Evolutionary conservation across 225 moss, liverwort and hornwort species (phyloP).

Genomic region (Antitrichia curtipendula): DNA sequence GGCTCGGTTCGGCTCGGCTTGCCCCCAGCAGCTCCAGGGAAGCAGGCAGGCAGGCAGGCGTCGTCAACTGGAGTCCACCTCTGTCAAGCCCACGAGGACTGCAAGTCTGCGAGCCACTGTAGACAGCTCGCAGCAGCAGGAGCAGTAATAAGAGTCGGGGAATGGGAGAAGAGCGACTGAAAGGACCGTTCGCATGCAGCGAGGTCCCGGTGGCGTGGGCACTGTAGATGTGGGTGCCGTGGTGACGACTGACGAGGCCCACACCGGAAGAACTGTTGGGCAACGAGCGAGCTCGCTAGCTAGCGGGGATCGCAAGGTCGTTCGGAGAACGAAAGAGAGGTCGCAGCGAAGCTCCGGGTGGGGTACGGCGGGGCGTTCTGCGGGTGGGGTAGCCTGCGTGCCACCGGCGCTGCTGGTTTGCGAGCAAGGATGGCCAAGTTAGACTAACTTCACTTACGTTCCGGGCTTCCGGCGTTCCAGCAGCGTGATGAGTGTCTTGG

Average conservation of each 20-base stretch:
- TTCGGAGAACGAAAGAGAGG: background rate
- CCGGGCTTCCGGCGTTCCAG: background rate
- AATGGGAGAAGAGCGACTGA: background rate
- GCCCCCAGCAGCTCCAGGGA: background rate
- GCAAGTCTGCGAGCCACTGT: conserved; percentile 4
- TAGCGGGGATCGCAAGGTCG: background rate
- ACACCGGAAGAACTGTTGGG: background rate
- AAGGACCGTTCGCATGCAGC: background rate
- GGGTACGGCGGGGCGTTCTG: background rate
- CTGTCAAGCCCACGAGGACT: conserved; percentile 18
- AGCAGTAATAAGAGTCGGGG: background rate
- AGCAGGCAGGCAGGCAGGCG: background rate
- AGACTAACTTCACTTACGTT: background rate
- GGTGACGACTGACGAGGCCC: background rate
- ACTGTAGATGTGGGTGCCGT: background rate
- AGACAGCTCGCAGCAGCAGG: background rate
- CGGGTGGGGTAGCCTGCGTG: background rate
- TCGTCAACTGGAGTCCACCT: background rate
- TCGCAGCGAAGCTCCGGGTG: background rate
- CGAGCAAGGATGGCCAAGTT: background rate
- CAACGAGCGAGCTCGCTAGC: background rate
- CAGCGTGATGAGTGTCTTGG: background rate
- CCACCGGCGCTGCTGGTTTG: background rate
- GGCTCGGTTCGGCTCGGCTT: background rate
- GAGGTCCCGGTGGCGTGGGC: background rate